These are phyloP conservation scores for Tricharina praecox DNA, from an alignment of 495 filamentous ascomycete genomes.

Conservation along the genomic window DNA sequence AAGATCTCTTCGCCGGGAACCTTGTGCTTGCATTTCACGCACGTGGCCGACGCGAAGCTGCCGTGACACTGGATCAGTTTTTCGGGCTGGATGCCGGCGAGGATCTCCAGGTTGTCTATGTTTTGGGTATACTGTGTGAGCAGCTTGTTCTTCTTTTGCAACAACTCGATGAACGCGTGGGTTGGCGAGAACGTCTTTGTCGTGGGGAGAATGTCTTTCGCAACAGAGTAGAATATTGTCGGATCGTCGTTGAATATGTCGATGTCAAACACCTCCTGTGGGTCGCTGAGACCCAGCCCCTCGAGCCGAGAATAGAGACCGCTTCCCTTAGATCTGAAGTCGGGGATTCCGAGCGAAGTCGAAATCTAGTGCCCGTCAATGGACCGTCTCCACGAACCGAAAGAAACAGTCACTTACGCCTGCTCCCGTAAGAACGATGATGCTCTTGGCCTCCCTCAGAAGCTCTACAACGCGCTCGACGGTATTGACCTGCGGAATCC, in stretches of 20 bases:
- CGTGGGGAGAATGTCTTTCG: conserved; percentile 74
- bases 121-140: conserved; percentile 97
- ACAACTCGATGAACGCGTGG: conserved; percentile 86
- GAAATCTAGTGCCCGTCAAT: conserved; percentile 41
- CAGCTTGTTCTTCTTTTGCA: conserved; percentile 77
- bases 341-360: conserved; percentile 75
- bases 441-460: conserved; percentile 56
- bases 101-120: conserved; percentile 88
- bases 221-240: conserved; percentile 77
- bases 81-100: conserved; percentile 63
- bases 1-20: conserved; percentile 67
- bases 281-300: conserved; percentile 55
- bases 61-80: conserved; percentile 95
- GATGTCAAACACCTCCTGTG: conserved; percentile 92
- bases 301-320: conserved; percentile 75
- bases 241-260: conserved; percentile 71
- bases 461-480: conserved; percentile 73
- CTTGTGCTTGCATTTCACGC: conserved; percentile 60
- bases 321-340: conserved; percentile 70
- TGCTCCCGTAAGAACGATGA: conserved; percentile 86
- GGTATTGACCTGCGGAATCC: conserved; percentile 65
- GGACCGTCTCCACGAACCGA: neutral
- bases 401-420: conserved; percentile 37
- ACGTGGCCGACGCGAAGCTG: conserved; percentile 82
- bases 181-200: conserved; percentile 65